Evolutionary conservation across 176 grass and related monocot species (phyloP), one percentile per base, ranked within the genome.

Genomic region (Triticum dicoccoides): DNA sequence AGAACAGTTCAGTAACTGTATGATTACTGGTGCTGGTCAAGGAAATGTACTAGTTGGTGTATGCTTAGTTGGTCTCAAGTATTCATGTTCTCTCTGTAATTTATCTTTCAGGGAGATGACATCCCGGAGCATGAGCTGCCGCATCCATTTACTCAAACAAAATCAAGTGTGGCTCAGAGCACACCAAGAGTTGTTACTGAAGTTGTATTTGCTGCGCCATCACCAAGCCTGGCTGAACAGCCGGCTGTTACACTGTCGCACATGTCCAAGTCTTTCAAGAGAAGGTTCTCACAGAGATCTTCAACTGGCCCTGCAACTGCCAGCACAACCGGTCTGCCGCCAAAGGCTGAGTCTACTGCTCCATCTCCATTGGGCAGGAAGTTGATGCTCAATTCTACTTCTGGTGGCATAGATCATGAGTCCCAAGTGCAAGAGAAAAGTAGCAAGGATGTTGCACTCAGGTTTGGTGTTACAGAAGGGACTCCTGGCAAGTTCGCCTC

Each of bases 401-500:
- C 73, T 76, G 32, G 65, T 24, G 73, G 8, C n/a, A 29, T 45
- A 69, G 69, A 52, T 23, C n/a, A 24, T 17, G 78, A 41, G 66
- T 17, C 32, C 21, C 39, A 73, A 23, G 42, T 62, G n/a, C 67
- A 29, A 39, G 80, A 34, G 34, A 85, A 47, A 30, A 29, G 52
- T 86, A 51, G 15, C 38, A 44, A 90, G 44, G 77, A 51, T 87
- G 65, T 14, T 65, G n/a, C 56, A 24, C 68, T 41, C 62, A 76
- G 77, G 9, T 78, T 23, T 75, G 74, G 65, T 79, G 20, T 76
- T 89, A 86, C 49, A 45, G 78, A 89, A 70, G 73, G 80, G 80
- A 98, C 89, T 82, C 95, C 95, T 89, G 91, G 83, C 17, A 98
- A 93, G 78, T 77, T 80, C 35, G 62, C 76, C 61, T 93, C 86